Evolutionary conservation across 148 eudicot genomes (phyloP).

Genomic region (Bassia scoparia): DNA sequence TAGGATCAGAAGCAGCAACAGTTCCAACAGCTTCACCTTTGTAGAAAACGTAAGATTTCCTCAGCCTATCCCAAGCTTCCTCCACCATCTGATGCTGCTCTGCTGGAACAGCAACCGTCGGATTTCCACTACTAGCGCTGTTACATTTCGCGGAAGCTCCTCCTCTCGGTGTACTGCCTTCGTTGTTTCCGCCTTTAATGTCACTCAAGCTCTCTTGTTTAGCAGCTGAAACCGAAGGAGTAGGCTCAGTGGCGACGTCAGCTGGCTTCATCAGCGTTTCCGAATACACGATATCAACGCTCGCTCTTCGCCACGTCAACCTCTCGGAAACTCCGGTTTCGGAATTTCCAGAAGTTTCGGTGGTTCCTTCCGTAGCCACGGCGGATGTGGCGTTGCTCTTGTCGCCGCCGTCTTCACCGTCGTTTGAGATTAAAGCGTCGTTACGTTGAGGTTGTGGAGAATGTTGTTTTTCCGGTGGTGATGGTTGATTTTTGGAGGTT

Average conservation of each 20-base stretch:
- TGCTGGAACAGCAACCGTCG: not conserved
- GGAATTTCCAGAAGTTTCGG: not conserved
- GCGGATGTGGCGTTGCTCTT: not conserved
- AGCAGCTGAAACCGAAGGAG: conserved; percentile 1
- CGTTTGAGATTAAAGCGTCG: not conserved
- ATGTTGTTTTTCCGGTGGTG: not conserved
- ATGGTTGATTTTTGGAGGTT: not conserved
- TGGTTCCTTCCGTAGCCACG: not conserved
- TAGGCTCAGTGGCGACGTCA: not conserved
- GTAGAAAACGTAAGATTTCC: conserved; percentile 34
- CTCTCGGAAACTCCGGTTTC: not conserved
- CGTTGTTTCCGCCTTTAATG: not conserved
- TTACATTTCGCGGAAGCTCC: conserved; percentile 2
- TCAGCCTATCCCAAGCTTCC: conserved; percentile 51
- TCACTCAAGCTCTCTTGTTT: conserved; percentile 2
- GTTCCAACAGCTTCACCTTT: conserved; percentile 43
- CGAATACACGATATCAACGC: not conserved
- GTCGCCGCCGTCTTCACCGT: not conserved
- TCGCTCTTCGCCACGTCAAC: not conserved
- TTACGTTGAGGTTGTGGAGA: not conserved
- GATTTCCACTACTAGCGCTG: not conserved
- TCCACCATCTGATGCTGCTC: conserved; percentile 34
- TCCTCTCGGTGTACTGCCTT: conserved; percentile 13
- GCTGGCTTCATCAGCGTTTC: not conserved
- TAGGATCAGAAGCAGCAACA: conserved; percentile 49